Percentiles rank a stretch among this genome's conserved stretches.
Conservation (phyloP, 371 early-diverging fungal species). For the Mucor sp. region DNA sequence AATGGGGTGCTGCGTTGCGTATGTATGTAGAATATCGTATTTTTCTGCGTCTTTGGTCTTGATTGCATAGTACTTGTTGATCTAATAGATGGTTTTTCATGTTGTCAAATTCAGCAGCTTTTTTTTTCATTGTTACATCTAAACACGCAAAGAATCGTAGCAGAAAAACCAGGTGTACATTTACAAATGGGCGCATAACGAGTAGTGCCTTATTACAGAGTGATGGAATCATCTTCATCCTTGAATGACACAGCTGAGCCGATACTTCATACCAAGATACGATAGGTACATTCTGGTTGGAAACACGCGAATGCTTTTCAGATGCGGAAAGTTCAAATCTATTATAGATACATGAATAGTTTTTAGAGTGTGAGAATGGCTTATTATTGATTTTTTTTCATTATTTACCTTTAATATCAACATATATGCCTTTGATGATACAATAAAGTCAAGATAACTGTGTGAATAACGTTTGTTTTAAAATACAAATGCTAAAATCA, state of each 20-base stretch:
- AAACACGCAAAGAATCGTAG: neutral
- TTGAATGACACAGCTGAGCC: constrained; percentile 53
- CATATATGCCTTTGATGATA: constrained; percentile 43
- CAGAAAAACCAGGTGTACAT: neutral
- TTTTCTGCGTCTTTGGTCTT: neutral
- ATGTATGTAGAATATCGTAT: neutral
- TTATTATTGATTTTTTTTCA: neutral
- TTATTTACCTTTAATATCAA: constrained; percentile 48
- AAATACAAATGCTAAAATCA: neutral
- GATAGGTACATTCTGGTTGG: constrained; percentile 54
- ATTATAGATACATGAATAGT: neutral
- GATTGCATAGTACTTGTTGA: neutral
- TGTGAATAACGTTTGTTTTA: no score
- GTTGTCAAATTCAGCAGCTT: neutral
- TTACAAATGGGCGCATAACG: neutral
- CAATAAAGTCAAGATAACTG: neutral
- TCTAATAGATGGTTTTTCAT: neutral
- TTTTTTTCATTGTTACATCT: neutral
- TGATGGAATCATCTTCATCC: constrained; percentile 16
- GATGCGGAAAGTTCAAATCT: constrained; percentile 50
- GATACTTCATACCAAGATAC: constrained; percentile 55
- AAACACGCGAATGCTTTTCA: constrained; percentile 55
- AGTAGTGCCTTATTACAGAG: neutral
- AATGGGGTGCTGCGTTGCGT: neutral
- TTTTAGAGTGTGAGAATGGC: neutral